Evolutionary conservation across 2,329 filamentous ascomycete genomes (phyloP).

Genomic region (Alternaria ethzedia): DNA sequence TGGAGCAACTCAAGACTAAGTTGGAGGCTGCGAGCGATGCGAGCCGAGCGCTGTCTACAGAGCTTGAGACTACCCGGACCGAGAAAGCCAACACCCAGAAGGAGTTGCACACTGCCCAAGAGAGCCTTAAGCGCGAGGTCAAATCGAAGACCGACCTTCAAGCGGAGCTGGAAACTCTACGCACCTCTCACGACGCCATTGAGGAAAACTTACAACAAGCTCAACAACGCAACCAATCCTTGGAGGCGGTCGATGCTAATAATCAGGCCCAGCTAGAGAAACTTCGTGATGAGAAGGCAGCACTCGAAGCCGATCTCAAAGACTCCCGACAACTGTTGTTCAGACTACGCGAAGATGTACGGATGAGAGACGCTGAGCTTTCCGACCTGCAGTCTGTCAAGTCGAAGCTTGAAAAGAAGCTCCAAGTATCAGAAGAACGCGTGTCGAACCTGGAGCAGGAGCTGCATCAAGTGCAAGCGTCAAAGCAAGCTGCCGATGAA

Average conservation of each 20-base stretch:
- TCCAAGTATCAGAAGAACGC: slow-evolving; percentile 28
- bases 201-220: slow-evolving; percentile 30
- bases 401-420: slow-evolving; percentile 23
- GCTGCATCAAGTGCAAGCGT: slow-evolving; percentile 20
- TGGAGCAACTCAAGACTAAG: slow-evolving; percentile 23
- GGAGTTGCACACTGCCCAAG: slow-evolving; percentile 20
- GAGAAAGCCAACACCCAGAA: slow-evolving; percentile 28
- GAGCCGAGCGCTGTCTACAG: slow-evolving; percentile 20
- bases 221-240: slow-evolving; percentile 21
- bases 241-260: slow-evolving; percentile 25
- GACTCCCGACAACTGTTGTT: slow-evolving; percentile 25
- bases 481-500: slow-evolving; percentile 21
- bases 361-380: slow-evolving; percentile 31
- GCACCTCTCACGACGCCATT: slow-evolving; percentile 18
- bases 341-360: slow-evolving; percentile 27
- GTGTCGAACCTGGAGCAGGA: slow-evolving; percentile 24
- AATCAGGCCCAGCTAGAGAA: slow-evolving; percentile 25
- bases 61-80: slow-evolving; percentile 29
- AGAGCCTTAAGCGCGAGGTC: slow-evolving; percentile 20
- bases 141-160: slow-evolving; percentile 21
- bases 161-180: slow-evolving; percentile 29
- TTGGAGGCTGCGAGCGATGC: slow-evolving; percentile 20
- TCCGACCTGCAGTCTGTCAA: slow-evolving; percentile 27
- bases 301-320: slow-evolving; percentile 28
- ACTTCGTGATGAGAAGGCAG: slow-evolving; percentile 24